A percentile compares a stretch with the other conserved stretches of the same genome.
phyloP scores from a whole-genome alignment of 2,329 filamentous ascomycete genomes.

The Exophiala aquamarina region DNA sequence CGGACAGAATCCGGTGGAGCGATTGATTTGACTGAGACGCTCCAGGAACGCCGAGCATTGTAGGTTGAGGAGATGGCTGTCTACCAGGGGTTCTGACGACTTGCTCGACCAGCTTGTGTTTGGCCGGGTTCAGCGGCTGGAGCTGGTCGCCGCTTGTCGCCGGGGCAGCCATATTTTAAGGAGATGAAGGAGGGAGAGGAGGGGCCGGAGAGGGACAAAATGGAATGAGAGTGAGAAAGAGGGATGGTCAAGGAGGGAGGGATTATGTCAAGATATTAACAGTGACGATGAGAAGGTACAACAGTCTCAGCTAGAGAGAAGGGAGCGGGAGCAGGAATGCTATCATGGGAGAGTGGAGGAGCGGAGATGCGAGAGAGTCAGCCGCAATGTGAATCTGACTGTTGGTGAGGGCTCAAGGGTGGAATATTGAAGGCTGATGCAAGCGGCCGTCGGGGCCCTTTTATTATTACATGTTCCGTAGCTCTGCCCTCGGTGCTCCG shows the following conservation, averaged over 20 bases:
- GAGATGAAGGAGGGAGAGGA: not conserved
- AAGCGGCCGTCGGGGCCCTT: not conserved
- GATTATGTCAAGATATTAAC: not conserved
- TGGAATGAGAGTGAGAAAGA: conserved; percentile 3
- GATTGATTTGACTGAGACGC: conserved; percentile 48
- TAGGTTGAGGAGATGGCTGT: conserved; percentile 82
- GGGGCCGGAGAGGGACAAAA: not conserved
- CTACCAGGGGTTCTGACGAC: conserved; percentile 56
- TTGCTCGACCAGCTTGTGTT: conserved; percentile 60
- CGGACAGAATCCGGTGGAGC: conserved; percentile 71
- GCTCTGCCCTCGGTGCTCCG: no score
- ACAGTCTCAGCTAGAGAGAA: not conserved
- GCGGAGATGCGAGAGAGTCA: not conserved
- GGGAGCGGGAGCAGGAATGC: not conserved
- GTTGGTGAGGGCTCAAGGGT: no score
- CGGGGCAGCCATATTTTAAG: conserved; percentile 19
- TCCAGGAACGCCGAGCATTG: conserved; percentile 73
- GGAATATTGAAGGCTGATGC: no score
- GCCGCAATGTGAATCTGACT: no score
- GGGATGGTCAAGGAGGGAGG: no score
- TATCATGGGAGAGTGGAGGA: conserved; percentile 4
- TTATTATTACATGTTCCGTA: no score
- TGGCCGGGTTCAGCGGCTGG: conserved; percentile 26
- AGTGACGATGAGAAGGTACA: not conserved
- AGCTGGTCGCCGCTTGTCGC: conserved; percentile 19